Evolutionary conservation across 805 yeast species (phyloP).

Genomic region (Hanseniaspora pseudoguilliermondii): DNA sequence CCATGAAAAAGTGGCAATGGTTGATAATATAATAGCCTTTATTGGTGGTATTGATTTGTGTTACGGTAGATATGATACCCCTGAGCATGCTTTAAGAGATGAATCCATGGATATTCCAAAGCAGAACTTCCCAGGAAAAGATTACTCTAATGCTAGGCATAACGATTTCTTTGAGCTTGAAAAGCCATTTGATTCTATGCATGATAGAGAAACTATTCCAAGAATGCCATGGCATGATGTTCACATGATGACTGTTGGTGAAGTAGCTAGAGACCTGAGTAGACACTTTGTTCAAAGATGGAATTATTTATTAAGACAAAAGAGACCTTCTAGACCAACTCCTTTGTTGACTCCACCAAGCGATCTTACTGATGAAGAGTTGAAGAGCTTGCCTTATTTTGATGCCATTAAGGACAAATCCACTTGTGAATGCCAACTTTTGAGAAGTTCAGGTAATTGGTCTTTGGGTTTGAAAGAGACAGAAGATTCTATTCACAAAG

Average conservation of each 20-base stretch:
- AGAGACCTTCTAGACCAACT: conserved; percentile 85
- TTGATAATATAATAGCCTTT: conserved; percentile 81
- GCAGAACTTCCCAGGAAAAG: conserved; percentile 86
- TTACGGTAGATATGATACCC: conserved; percentile 91
- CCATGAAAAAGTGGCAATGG: conserved; percentile 80
- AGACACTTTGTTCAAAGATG: conserved; percentile 95
- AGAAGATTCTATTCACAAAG: conserved; percentile 85
- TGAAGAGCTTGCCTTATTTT: conserved; percentile 38
- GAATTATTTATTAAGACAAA: conserved; percentile 86
- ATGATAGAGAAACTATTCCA: conserved; percentile 66
- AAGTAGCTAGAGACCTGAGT: conserved; percentile 81
- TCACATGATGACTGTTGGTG: conserved; percentile 90
- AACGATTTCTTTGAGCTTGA: conserved; percentile 73
- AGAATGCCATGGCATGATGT: conserved; percentile 99
- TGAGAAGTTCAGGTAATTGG: conserved; percentile 89
- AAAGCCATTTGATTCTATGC: conserved; percentile 83
- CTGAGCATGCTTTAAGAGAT: conserved; percentile 83
- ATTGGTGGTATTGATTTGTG: conserved; percentile 94
- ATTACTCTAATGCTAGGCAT: conserved; percentile 89
- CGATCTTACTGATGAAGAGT: conserved; percentile 64
- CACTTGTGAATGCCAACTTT: conserved; percentile 79
- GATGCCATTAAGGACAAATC: conserved; percentile 43
- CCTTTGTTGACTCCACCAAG: conserved; percentile 89
- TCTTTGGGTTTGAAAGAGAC: conserved; percentile 75
- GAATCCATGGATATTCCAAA: conserved; percentile 41